Conservation (phyloP, 148 eudicot species). For the Vaccinium corymbosum region DNA sequence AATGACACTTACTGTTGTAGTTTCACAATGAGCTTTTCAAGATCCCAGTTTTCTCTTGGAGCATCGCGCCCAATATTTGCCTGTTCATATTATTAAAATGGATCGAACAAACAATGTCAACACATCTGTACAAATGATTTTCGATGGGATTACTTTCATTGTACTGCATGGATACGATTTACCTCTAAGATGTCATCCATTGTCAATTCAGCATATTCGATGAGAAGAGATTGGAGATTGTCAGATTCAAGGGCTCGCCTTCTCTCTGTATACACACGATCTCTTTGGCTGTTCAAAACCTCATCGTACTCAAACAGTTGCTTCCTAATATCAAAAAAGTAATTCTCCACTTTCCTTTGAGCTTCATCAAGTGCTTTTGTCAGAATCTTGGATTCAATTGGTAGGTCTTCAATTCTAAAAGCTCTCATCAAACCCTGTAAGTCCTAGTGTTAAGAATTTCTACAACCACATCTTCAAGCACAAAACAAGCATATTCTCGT, state of each 20-base stretch:
- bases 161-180: conserved; percentile 13
- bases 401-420: conserved; percentile 96
- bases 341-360: conserved; percentile 97
- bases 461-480: background rate
- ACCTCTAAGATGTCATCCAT: conserved; percentile 99
- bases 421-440: conserved; percentile 96
- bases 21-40: conserved; percentile 83
- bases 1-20: conserved; percentile 70
- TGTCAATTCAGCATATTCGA: conserved; percentile 96
- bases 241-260: conserved; percentile 93
- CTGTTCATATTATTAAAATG: conserved; percentile 33
- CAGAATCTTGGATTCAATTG: conserved; percentile 96
- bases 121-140: background rate
- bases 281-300: conserved; percentile 99
- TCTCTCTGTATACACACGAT: conserved; percentile 91
- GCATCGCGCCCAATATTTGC: conserved; percentile 94
- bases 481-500: background rate
- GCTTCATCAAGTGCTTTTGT: conserved; percentile 99
- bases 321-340: conserved; percentile 94
- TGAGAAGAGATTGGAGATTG: conserved; percentile 75
- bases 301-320: conserved; percentile 95
- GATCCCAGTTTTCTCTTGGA: conserved; percentile 92
- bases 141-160: background rate
- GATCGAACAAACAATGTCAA: conserved; percentile 8
- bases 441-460: conserved; percentile 21